phyloP scores from a whole-genome alignment of 345 rosid species.

The Murraya koenigii region DNA sequence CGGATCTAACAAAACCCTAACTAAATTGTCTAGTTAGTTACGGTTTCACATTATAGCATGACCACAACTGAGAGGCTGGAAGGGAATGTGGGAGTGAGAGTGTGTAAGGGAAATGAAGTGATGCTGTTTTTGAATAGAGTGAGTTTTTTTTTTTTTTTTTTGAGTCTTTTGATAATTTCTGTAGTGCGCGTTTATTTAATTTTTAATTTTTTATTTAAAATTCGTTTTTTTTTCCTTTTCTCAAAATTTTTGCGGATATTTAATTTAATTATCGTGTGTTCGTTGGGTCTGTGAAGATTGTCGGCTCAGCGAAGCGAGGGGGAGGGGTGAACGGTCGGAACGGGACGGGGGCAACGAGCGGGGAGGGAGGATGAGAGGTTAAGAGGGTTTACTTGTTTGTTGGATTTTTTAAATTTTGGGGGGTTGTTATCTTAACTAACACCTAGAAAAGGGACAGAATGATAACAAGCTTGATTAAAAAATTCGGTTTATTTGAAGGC shows the following conservation, averaged over 20 bases:
- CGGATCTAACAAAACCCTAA: conserved; percentile 37
- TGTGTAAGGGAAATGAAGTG: conserved; percentile 14
- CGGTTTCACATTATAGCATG: conserved; percentile 45
- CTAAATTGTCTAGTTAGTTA: conserved; percentile 22
- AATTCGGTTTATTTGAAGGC: neutral
- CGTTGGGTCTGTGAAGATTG: conserved; percentile 25
- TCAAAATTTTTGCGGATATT: neutral
- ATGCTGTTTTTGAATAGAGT: conserved; percentile 18
- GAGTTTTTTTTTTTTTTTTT: neutral
- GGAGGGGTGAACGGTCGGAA: conserved; percentile 15
- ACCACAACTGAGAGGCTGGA: neutral
- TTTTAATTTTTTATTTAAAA: neutral
- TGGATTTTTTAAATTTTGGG: conserved; percentile 5
- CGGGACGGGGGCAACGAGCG: conserved; percentile 20
- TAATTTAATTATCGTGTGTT: conserved; percentile 19
- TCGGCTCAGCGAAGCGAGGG: conserved; percentile 24
- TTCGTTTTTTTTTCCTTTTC: neutral
- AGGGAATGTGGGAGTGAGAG: neutral
- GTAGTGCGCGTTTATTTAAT: neutral
- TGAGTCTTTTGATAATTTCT: conserved; percentile 25
- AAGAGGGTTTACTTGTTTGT: conserved; percentile 1
- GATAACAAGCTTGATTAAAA: neutral
- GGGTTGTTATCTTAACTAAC: conserved; percentile 18
- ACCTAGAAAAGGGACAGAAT: conserved; percentile 21
- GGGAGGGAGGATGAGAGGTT: neutral